phyloP scores from a whole-genome alignment of 192 early-diverging fungal species.

The Dissophora globulifera region DNA sequence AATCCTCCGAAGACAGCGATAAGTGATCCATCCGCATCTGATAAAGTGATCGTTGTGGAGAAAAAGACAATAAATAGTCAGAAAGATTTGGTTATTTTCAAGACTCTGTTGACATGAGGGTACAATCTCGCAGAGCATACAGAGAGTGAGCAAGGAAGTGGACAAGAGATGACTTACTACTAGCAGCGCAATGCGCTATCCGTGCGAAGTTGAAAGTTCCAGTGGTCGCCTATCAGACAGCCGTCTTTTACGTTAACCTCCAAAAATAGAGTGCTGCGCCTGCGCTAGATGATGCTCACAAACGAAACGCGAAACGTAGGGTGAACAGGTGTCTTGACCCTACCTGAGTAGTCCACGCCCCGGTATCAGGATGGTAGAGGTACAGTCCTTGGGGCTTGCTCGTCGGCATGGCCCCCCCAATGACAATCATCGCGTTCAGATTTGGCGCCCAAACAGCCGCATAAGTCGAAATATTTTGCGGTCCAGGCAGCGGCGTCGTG shows the following conservation, averaged over 20 bases:
- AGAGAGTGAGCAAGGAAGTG: neutral
- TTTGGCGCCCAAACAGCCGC: constrained; percentile 28
- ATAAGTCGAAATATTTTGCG: constrained; percentile 25
- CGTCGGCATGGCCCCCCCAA: constrained; percentile 15
- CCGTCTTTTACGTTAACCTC: no score
- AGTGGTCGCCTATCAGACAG: constrained; percentile 42
- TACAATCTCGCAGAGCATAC: neutral
- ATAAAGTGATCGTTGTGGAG: neutral
- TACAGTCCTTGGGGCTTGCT: neutral
- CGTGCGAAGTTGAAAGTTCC: constrained; percentile 28
- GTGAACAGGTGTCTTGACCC: no score
- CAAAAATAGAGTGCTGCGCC: no score
- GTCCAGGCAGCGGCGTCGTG: constrained; percentile 12
- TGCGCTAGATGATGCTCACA: neutral
- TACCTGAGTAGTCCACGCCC: constrained; percentile 32
- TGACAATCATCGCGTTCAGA: constrained; percentile 30
- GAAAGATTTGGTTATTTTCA: no score
- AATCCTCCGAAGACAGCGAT: constrained; percentile 40
- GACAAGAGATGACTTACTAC: constrained; percentile 25
- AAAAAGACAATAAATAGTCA: no score
- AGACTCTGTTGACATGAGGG: no score
- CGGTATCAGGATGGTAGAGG: constrained; percentile 22
- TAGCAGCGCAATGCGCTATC: constrained; percentile 26
- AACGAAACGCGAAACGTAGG: no score
- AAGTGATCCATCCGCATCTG: constrained; percentile 31